phyloP scores from a whole-genome alignment of 2,329 filamentous ascomycete genomes.

The Cladosporium velox region DNA sequence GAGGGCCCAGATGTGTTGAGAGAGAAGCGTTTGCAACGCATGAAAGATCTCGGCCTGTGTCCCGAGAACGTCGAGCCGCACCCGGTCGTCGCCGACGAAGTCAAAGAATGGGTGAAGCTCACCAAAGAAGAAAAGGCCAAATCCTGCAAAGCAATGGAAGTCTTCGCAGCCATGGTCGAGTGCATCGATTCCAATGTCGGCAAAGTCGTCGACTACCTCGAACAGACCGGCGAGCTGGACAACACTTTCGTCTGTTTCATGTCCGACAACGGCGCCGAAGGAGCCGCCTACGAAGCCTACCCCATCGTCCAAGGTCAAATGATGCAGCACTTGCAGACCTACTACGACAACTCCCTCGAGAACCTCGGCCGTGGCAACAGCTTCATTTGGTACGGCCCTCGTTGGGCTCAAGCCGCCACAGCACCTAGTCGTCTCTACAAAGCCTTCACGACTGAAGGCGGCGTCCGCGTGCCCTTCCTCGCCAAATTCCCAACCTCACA shows the following conservation, averaged over 20 bases:
- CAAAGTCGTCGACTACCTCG: constrained; percentile 59
- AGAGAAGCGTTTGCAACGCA: constrained; percentile 53
- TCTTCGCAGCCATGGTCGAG: constrained; percentile 66
- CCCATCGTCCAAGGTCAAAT: constrained; percentile 58
- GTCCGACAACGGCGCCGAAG: constrained; percentile 64
- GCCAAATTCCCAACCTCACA: constrained; percentile 40
- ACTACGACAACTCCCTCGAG: constrained; percentile 60
- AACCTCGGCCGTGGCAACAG: constrained; percentile 60
- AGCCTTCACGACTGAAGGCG: constrained; percentile 49
- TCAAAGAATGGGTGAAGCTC: constrained; percentile 52
- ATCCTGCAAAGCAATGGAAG: constrained; percentile 60
- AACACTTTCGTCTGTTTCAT: constrained; percentile 67
- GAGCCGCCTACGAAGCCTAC: constrained; percentile 59
- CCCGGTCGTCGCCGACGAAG: constrained; percentile 52
- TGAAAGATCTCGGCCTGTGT: constrained; percentile 61
- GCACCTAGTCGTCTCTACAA: constrained; percentile 54
- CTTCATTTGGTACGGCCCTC: constrained; percentile 63
- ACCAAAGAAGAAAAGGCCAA: constrained; percentile 49
- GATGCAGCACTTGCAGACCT: constrained; percentile 57
- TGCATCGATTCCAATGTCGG: constrained; percentile 61
- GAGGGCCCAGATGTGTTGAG: constrained; percentile 61
- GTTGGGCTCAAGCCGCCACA: constrained; percentile 58
- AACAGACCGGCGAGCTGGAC: constrained; percentile 59
- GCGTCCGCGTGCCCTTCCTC: constrained; percentile 56
- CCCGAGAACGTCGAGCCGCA: constrained; percentile 53